Conservation (phyloP, 495 filamentous ascomycete species). For the Physcia stellaris region DNA sequence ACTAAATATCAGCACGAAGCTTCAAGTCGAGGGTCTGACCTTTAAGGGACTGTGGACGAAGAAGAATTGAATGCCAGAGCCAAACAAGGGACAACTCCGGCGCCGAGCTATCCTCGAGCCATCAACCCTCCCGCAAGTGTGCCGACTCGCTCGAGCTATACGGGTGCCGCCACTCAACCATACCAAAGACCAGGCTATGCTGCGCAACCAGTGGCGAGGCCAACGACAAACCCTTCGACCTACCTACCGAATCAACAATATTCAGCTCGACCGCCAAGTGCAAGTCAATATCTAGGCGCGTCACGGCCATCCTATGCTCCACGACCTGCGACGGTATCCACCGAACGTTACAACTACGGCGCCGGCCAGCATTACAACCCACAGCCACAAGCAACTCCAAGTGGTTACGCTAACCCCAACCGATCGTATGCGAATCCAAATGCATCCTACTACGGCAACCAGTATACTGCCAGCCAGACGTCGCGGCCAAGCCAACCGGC, state of each 20-base stretch:
- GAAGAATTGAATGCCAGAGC: constrained; percentile 45
- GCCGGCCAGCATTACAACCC: constrained; percentile 24
- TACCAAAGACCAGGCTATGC: constrained; percentile 14
- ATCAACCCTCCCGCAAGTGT: constrained; percentile 2
- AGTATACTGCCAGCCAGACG: constrained; percentile 16
- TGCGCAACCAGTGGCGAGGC: constrained; percentile 23
- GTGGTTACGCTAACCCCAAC: no score
- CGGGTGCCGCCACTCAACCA: constrained; percentile 7
- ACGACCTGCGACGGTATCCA: constrained; percentile 25
- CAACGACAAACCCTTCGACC: constrained; percentile 22
- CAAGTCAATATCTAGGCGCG: constrained; percentile 22
- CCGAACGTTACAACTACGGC: constrained; percentile 21
- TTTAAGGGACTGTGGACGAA: constrained; percentile 78
- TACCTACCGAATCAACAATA: constrained; percentile 29
- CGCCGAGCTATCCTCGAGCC: constrained; percentile 6
- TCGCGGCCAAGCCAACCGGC: constrained; percentile 27
- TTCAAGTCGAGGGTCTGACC: constrained; percentile 55
- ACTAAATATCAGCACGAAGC: constrained; percentile 70
- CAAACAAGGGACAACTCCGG: constrained; percentile 13
- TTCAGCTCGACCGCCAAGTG: constrained; percentile 25
- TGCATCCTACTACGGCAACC: no score
- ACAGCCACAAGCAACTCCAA: constrained; percentile 23
- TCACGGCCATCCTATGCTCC: constrained; percentile 31
- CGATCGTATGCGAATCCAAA: no score
- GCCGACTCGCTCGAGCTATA: constrained; percentile 9